Evolutionary conservation across 176 grass and related monocot genomes (phyloP).

Genomic region (Triticum timopheevii): DNA sequence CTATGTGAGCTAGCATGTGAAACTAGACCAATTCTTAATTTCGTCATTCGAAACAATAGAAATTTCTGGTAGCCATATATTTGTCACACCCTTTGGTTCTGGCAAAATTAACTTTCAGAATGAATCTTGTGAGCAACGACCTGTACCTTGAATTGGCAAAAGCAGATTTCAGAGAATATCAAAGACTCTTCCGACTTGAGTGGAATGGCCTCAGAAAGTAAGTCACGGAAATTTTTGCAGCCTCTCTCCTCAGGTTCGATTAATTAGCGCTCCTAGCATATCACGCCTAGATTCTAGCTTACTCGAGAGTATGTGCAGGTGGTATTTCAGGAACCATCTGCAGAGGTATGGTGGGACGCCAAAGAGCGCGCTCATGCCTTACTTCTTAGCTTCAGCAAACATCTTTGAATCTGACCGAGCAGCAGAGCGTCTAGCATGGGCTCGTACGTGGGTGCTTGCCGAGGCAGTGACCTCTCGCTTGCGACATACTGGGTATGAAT

Average conservation of each 20-base stretch:
- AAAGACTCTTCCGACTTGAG: conserved; percentile 39
- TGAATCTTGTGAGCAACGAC: conserved; percentile 42
- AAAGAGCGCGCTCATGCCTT: conserved; percentile 12
- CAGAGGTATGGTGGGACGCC: neutral
- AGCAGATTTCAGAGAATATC: conserved; percentile 41
- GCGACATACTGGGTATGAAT: neutral
- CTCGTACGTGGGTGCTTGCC: neutral
- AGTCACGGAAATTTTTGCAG: neutral
- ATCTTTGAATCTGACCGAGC: conserved; percentile 53
- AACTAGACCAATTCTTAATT: too few relatives aligned
- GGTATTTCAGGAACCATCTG: conserved; percentile 38
- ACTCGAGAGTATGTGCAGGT: conserved; percentile 25
- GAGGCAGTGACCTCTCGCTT: conserved; percentile 27
- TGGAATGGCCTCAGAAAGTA: conserved; percentile 52
- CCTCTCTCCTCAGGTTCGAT: neutral
- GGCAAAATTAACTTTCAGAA: conserved; percentile 14
- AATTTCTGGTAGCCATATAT: too few relatives aligned
- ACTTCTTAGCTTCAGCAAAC: conserved; percentile 53
- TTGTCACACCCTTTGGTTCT: neutral
- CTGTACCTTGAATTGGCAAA: too few relatives aligned
- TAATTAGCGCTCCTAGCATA: neutral
- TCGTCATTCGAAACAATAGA: too few relatives aligned
- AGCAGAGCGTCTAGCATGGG: conserved; percentile 46
- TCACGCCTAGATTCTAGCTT: too few relatives aligned
- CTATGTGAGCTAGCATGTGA: too few relatives aligned